These are phyloP conservation scores for Phytophthora pisi DNA, from an alignment of 352 stramenopile species.

Conservation along the genomic window DNA sequence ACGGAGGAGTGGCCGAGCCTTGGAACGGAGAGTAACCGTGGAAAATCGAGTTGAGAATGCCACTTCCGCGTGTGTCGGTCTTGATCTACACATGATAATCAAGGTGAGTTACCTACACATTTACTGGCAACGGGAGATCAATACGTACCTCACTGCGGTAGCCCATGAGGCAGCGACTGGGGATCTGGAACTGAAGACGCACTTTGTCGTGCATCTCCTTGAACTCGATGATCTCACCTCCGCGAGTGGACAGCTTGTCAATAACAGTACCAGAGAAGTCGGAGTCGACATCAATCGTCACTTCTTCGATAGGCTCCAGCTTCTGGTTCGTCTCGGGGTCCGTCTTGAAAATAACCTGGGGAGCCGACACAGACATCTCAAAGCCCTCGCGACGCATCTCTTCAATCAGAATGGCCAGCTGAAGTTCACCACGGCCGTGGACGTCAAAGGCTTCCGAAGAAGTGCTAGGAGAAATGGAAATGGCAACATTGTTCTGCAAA, in stretches of 20 bases:
- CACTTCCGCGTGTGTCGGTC: conserved; percentile 94
- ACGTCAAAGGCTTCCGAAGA: conserved; percentile 95
- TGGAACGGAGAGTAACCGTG: conserved; percentile 93
- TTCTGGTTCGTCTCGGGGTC: conserved; percentile 88
- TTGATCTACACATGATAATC: conserved; percentile 81
- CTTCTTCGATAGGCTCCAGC: conserved; percentile 91
- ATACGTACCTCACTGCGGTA: conserved; percentile 89
- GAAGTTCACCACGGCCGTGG: conserved; percentile 95
- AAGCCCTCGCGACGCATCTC: conserved; percentile 99
- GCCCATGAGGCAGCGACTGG: conserved; percentile 95
- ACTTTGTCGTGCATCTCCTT: conserved; percentile 93
- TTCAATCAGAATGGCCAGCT: conserved; percentile 99
- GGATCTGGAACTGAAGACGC: conserved; percentile 96
- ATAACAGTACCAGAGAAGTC: conserved; percentile 97
- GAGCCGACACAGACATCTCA: conserved; percentile 97
- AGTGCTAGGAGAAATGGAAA: conserved; percentile 90
- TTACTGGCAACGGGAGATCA: neutral
- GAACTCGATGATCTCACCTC: conserved; percentile 93
- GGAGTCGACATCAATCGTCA: conserved; percentile 96
- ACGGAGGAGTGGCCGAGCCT: conserved; percentile 68
- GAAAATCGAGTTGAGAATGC: conserved; percentile 97
- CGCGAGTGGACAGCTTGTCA: conserved; percentile 95
- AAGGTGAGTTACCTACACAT: conserved; percentile 12
- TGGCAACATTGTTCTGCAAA: conserved; percentile 96
- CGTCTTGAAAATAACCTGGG: conserved; percentile 94